Conservation (phyloP, 2,329 filamentous ascomycete genomes). For the Stromatinia cepivora region DNA sequence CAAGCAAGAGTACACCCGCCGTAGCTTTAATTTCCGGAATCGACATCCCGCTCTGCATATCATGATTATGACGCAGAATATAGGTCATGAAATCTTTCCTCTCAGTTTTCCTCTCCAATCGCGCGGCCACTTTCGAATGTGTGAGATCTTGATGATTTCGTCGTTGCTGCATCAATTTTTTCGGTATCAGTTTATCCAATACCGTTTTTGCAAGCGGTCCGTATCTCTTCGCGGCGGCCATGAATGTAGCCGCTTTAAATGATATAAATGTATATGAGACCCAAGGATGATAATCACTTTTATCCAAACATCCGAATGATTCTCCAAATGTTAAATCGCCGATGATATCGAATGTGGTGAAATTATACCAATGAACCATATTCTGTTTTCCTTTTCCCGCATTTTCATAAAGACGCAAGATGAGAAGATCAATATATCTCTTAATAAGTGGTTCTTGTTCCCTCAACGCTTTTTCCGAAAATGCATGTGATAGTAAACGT, state of each 20-base stretch:
- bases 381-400: conserved; percentile 23
- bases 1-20: conserved; percentile 22
- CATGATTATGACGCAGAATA: conserved; percentile 29
- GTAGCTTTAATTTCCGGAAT: conserved; percentile 23
- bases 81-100: conserved; percentile 43
- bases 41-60: conserved; percentile 29
- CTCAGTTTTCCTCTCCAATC: conserved; percentile 30
- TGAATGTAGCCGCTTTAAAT: conserved; percentile 31
- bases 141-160: conserved; percentile 30
- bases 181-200: conserved; percentile 17
- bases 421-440: conserved; percentile 25
- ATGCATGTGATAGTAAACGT: conserved; percentile 38
- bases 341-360: conserved; percentile 44
- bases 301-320: conserved; percentile 42
- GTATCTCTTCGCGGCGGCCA: conserved; percentile 28
- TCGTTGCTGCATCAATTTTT: conserved; percentile 23
- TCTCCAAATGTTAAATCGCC: conserved; percentile 48
- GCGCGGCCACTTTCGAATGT: conserved; percentile 25
- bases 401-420: conserved; percentile 18
- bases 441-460: conserved; percentile 38
- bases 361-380: conserved; percentile 42
- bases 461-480: conserved; percentile 38
- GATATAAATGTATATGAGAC: conserved; percentile 35
- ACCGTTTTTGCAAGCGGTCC: conserved; percentile 25
- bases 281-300: conserved; percentile 37